A percentile compares a stretch with the other conserved stretches of the same genome.
Evolutionary conservation across 2,329 filamentous ascomycete genomes (phyloP).

Genomic region (Colletotrichum kahawae): DNA sequence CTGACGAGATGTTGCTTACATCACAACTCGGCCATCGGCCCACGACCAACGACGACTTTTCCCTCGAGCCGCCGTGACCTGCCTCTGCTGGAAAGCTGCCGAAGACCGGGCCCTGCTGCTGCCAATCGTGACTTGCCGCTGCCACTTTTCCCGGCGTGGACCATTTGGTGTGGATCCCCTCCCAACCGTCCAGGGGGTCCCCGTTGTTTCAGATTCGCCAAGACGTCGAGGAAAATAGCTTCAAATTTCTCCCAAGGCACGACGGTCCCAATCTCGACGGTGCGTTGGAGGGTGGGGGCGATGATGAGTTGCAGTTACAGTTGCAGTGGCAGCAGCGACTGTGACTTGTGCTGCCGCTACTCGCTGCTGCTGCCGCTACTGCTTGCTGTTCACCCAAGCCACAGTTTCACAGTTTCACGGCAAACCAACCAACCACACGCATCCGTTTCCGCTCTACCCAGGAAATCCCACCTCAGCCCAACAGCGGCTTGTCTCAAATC

Average conservation of each 20-base stretch:
- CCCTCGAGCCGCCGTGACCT: not conserved
- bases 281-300: not conserved
- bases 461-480: not conserved
- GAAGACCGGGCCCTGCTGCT: not conserved
- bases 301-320: not conserved
- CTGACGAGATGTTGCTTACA: not conserved
- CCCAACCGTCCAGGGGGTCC: not conserved
- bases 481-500: not conserved
- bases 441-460: not conserved
- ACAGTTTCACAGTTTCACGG: not conserved
- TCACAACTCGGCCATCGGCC: not conserved
- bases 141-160: not conserved
- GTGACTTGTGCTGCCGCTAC: not conserved
- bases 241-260: conserved; percentile 6
- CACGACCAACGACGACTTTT: not conserved
- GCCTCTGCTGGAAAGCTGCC: not conserved
- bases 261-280: conserved; percentile 13
- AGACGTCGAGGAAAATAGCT: conserved; percentile 19
- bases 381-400: not conserved
- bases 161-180: not conserved
- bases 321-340: not conserved
- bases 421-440: not conserved
- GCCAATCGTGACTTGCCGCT: not conserved
- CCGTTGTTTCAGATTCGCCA: conserved; percentile 21
- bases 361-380: not conserved